These are phyloP conservation scores for Agarophyton chilense DNA, from an alignment of 23 red algal genomes.

Conservation along the genomic window DNA sequence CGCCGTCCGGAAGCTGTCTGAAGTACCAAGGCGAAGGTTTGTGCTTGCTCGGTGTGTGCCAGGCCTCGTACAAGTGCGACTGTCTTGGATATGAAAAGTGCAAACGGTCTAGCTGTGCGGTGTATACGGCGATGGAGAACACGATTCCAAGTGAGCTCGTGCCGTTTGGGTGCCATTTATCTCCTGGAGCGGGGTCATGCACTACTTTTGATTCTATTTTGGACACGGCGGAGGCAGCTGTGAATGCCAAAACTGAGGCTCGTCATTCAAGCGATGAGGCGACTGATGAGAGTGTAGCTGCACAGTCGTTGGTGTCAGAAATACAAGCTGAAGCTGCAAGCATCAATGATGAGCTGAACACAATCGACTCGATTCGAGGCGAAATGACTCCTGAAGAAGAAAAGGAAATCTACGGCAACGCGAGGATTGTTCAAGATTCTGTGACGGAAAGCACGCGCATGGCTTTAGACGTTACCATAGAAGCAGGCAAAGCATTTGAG, in stretches of 20 bases:
- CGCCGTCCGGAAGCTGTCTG: constrained; percentile 10
- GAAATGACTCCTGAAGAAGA: constrained; percentile 3
- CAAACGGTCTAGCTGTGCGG: constrained; percentile 10
- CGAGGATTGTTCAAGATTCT: neutral
- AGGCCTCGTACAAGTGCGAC: constrained; percentile 34
- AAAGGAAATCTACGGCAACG: neutral
- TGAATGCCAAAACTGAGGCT: constrained; percentile 4
- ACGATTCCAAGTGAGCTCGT: constrained; percentile 28
- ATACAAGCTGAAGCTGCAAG: neutral
- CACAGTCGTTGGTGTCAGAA: neutral
- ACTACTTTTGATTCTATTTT: constrained; percentile 24
- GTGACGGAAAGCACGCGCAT: neutral
- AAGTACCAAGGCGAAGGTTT: constrained; percentile 21
- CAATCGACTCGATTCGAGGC: neutral
- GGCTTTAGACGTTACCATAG: neutral
- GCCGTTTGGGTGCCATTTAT: constrained; percentile 29
- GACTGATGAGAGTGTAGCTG: neutral
- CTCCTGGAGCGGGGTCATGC: constrained; percentile 10
- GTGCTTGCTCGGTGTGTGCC: constrained; percentile 21
- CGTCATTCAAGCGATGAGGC: neutral
- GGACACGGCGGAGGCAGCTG: constrained; percentile 28
- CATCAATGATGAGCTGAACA: neutral
- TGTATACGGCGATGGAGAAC: constrained; percentile 21
- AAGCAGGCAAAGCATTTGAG: neutral
- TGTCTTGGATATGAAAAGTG: constrained; percentile 47